phyloP scores from a whole-genome alignment of 805 yeast species.

The Barnettozyma populi region DNA sequence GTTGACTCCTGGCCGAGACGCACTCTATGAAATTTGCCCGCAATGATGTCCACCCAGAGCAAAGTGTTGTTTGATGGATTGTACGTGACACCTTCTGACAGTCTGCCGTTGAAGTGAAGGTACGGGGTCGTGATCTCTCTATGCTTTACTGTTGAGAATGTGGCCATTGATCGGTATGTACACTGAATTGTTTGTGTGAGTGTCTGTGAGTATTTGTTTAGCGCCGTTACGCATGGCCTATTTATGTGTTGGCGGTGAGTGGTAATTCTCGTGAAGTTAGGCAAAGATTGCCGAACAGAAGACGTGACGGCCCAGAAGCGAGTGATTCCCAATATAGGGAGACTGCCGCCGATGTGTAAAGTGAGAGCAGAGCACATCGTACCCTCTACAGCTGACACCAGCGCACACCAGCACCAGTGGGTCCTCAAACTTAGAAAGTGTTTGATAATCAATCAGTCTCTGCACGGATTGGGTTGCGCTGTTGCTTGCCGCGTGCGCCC shows the following conservation, averaged over 20 bases:
- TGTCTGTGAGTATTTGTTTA: not conserved
- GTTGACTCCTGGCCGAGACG: conserved; percentile 21
- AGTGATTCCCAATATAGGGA: not conserved
- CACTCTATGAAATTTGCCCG: conserved; percentile 31
- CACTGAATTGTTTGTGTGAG: not conserved
- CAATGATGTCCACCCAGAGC: conserved; percentile 38
- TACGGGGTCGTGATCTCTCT: conserved; percentile 11
- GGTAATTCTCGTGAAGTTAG: conserved; percentile 4
- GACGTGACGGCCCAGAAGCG: not conserved
- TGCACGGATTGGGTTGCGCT: no score
- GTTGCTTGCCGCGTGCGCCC: no score
- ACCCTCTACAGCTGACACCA: no score
- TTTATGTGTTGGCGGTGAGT: not conserved
- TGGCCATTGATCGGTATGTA: not conserved
- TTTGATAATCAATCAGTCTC: no score
- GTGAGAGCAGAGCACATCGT: no score
- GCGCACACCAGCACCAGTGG: no score
- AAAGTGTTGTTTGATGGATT: conserved; percentile 47
- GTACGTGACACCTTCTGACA: conserved; percentile 66
- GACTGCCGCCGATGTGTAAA: no score
- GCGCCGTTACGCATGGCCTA: not conserved
- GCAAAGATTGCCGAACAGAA: not conserved
- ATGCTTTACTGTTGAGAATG: conserved; percentile 1
- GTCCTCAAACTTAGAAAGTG: no score
- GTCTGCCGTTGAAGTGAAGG: conserved; percentile 28